phyloP scores from a whole-genome alignment of 495 filamentous ascomycete species.

The Penicillium cataractarum region DNA sequence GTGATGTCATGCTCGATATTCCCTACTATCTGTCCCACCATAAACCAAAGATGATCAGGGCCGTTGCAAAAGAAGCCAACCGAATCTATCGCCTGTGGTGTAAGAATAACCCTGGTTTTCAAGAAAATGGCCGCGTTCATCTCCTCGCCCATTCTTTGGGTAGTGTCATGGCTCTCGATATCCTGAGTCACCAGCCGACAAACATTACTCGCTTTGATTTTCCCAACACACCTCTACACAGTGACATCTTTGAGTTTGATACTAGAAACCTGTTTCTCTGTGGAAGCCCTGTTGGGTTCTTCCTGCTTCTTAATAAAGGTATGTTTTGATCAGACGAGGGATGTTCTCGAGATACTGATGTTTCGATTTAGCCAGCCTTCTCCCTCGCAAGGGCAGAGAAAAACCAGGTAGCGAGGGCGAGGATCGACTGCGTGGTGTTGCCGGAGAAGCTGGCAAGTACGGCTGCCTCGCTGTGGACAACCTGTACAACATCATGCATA shows the following conservation, averaged over 20 bases:
- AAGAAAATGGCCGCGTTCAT: constrained; percentile 81
- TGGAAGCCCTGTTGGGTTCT: constrained; percentile 93
- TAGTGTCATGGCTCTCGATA: constrained; percentile 89
- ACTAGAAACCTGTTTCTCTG: constrained; percentile 86
- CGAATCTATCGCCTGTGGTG: constrained; percentile 93
- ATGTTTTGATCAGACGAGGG: background rate
- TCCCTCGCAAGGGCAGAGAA: constrained; percentile 73
- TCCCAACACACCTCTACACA: constrained; percentile 47
- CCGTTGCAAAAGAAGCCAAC: constrained; percentile 90
- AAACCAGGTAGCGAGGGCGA: constrained; percentile 76
- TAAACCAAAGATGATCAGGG: constrained; percentile 90
- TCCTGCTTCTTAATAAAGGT: constrained; percentile 82
- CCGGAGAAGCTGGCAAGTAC: constrained; percentile 75
- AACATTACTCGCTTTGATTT: constrained; percentile 61
- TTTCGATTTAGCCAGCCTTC: constrained; percentile 57
- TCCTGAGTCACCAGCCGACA: constrained; percentile 86
- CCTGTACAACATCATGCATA: constrained; percentile 88
- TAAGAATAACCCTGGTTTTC: constrained; percentile 84
- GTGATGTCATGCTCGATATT: constrained; percentile 96
- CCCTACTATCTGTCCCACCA: constrained; percentile 97
- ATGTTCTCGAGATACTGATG: background rate
- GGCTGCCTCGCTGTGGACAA: constrained; percentile 95
- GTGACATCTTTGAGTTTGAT: constrained; percentile 83
- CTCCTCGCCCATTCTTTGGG: constrained; percentile 92
- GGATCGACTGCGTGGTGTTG: constrained; percentile 63